Evolutionary conservation across 257 asterid genomes (phyloP).

Genomic region (Solanum infundibuliforme): DNA sequence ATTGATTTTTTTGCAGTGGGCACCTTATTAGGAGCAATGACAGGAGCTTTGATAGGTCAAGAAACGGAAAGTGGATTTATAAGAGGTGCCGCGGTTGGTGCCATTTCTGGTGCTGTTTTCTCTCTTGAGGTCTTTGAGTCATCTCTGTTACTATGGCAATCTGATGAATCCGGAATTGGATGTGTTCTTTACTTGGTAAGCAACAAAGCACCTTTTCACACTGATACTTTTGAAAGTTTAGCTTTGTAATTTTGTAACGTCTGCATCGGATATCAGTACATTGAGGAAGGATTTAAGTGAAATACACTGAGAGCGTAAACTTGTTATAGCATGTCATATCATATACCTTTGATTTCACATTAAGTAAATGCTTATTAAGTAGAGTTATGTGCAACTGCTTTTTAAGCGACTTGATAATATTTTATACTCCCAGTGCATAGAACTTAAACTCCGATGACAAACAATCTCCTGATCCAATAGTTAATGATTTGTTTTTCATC

Average conservation of each 20-base stretch:
- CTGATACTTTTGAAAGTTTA: background rate
- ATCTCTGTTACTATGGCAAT: slow-evolving; percentile 11
- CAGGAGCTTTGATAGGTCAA: slow-evolving; percentile 21
- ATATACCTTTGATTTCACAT: background rate
- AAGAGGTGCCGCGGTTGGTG: slow-evolving; percentile 19
- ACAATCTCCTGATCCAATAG: background rate
- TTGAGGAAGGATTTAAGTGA: background rate
- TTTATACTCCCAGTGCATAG: background rate
- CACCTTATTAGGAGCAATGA: slow-evolving; percentile 20
- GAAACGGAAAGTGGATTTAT: slow-evolving; percentile 20
- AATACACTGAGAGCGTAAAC: background rate
- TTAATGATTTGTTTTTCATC: background rate
- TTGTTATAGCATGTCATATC: background rate
- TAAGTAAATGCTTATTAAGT: background rate
- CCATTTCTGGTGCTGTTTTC: slow-evolving; percentile 21
- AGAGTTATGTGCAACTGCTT: background rate
- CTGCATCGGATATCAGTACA: background rate
- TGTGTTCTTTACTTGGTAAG: slow-evolving; percentile 17
- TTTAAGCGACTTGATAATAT: background rate
- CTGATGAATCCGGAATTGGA: slow-evolving; percentile 13
- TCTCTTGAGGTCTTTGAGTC: slow-evolving; percentile 22
- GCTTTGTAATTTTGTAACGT: background rate
- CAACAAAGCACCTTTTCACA: background rate
- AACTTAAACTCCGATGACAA: background rate
- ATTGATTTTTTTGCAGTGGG: slow-evolving; percentile 10